These are phyloP conservation scores for Rosa persica DNA, from an alignment of 306 rosid species.

Conservation along the genomic window DNA sequence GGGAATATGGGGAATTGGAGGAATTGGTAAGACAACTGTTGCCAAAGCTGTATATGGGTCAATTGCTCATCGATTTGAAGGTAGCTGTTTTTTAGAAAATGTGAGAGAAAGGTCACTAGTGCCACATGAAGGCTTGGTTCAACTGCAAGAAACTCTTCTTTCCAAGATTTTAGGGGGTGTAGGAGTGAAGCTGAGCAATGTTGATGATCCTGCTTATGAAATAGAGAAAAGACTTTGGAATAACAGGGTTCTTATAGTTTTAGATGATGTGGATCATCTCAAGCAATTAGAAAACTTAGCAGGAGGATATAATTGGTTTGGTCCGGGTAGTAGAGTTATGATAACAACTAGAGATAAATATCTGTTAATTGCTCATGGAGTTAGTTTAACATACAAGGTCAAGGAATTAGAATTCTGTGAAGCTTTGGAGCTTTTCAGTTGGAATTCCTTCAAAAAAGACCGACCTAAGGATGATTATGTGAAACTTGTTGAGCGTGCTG, in stretches of 20 bases:
- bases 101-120: constrained; percentile 6
- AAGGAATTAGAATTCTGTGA: not conserved
- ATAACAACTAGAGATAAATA: not conserved
- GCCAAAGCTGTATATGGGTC: constrained; percentile 2
- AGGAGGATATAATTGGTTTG: not conserved
- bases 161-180: not conserved
- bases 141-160: constrained; percentile 4
- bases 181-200: not conserved
- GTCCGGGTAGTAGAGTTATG: not conserved
- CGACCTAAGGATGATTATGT: not conserved
- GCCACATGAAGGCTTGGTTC: constrained; percentile 2
- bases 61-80: constrained; percentile 3
- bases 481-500: constrained; percentile 1
- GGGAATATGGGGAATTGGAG: constrained; percentile 8
- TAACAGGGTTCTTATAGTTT: not conserved
- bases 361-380: not conserved
- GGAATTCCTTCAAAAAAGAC: not conserved
- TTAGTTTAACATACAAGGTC: not conserved
- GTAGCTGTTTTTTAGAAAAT: not conserved
- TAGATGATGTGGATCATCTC: not conserved
- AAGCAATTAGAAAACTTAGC: not conserved
- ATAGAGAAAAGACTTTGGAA: not conserved
- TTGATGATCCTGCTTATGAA: not conserved
- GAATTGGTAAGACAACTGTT: constrained; percentile 6
- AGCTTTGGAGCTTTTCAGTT: constrained; percentile 4